phyloP scores from a whole-genome alignment of 805 yeast genomes.

The Saturnispora hagleri region DNA sequence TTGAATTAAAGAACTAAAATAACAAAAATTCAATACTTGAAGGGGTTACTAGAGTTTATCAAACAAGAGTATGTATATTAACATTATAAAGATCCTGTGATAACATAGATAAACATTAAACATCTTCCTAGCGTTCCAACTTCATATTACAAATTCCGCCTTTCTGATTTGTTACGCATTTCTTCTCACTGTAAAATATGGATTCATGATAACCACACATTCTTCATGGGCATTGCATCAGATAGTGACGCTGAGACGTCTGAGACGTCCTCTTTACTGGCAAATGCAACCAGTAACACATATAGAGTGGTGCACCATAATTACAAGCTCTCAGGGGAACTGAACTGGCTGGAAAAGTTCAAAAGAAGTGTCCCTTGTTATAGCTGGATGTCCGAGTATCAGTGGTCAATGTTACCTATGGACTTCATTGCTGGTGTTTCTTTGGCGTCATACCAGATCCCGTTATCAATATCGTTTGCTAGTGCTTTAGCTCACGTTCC shows the following conservation, averaged over 20 bases:
- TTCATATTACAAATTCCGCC: not conserved
- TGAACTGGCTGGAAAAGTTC: slow-evolving; percentile 22
- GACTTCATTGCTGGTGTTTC: slow-evolving; percentile 83
- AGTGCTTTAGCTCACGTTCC: slow-evolving; percentile 79
- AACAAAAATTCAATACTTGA: too few species aligned
- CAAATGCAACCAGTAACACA: not conserved
- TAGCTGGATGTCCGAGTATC: slow-evolving; percentile 56
- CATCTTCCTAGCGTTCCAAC: not conserved
- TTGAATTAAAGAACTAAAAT: too few species aligned
- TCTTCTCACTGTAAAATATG: not conserved
- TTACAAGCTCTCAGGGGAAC: not conserved
- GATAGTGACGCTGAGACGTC: not conserved
- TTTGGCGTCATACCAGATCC: slow-evolving; percentile 84
- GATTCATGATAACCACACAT: not conserved
- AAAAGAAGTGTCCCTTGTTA: slow-evolving; percentile 62
- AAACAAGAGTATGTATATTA: too few species aligned
- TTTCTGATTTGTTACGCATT: not conserved
- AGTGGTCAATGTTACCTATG: slow-evolving; percentile 30
- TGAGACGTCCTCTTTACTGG: slow-evolving; percentile 1
- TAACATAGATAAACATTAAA: too few species aligned
- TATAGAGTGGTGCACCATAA: not conserved
- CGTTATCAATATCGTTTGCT: slow-evolving; percentile 74
- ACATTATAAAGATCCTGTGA: too few species aligned
- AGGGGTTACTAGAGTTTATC: too few species aligned
- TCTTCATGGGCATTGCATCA: not conserved